Evolutionary conservation across 352 stramenopile genomes (phyloP).

Genomic region (Phytophthora fragariaefolia): DNA sequence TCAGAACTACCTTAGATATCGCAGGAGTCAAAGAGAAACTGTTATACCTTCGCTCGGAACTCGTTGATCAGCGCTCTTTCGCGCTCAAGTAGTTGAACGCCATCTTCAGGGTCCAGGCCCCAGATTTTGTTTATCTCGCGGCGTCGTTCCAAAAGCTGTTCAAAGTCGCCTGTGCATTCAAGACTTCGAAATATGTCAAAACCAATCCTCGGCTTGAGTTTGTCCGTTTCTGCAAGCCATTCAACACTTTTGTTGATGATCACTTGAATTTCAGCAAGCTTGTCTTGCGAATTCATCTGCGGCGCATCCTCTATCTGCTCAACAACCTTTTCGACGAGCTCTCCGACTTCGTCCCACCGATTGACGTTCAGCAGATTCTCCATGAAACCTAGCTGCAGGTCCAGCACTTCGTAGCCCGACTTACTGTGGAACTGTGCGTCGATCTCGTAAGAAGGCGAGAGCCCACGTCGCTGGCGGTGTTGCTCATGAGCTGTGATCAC

Average conservation of each 20-base stretch:
- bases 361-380: not conserved
- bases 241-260: constrained; percentile 3
- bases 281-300: not conserved
- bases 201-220: not conserved
- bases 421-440: constrained; percentile 4
- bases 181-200: not conserved
- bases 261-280: constrained; percentile 3
- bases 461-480: not conserved
- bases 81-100: not conserved
- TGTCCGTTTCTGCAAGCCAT: not conserved
- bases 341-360: not conserved
- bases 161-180: not conserved
- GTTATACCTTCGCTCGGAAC: no score
- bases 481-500: not conserved
- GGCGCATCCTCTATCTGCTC: constrained; percentile 1
- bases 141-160: not conserved
- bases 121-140: not conserved
- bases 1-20: no score
- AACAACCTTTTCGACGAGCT: not conserved
- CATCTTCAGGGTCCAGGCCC: not conserved
- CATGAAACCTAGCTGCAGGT: constrained; percentile 1
- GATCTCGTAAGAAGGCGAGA: constrained; percentile 1
- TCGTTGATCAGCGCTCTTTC: not conserved
- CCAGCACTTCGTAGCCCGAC: not conserved
- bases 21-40: no score